Base-by-base conservation (phyloP, 305 asterid genomes). In the Salvia sclarea region DNA sequence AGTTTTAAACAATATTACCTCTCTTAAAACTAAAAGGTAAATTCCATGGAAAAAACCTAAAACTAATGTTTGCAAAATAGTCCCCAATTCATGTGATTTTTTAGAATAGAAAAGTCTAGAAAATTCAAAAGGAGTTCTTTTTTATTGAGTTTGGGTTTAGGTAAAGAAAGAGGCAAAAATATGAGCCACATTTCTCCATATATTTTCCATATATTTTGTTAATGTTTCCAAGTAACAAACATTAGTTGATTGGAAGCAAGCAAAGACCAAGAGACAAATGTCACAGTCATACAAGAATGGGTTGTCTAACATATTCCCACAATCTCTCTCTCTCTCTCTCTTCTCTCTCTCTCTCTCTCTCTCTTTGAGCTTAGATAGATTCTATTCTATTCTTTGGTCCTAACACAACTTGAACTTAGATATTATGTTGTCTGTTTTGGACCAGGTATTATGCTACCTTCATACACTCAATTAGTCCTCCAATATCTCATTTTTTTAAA, bases 371-470 rank as follows among this genome's bases (percentile, higher is more conserved):
- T n/a, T n/a, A n/a, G n/a, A n/a, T n/a, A n/a, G n/a, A n/a, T n/a
- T n/a, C n/a, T n/a, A n/a, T n/a, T n/a, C 60, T 66, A 31, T 22
- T 25, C 14, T 54, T 54, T 61, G 63, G 70, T 65, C 79, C 82
- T 50, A 71, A n/a, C 60, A 18, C 2, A 45, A 60, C 47, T 47
- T n/a, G n/a, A n/a, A n/a, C n/a, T n/a, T n/a, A n/a, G 67, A 71
- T 69, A 78, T 76, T 54, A 71, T 72, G 55, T 78, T 83, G 84
- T 83, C 82, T 64, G 66, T 75, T 75, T 79, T 76, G 67, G 78
- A n/a, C n/a, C 81, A 64, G 49, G 61, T 61, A 53, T 12, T 56
- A 5, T 57, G 22, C n/a, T n/a, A n/a, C n/a, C n/a, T n/a, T n/a
- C n/a, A n/a, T n/a, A n/a, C n/a, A n/a, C n/a, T n/a, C n/a, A n/a